phyloP scores from a whole-genome alignment of 2,329 filamentous ascomycete genomes.

The Geosmithia putterillii region DNA sequence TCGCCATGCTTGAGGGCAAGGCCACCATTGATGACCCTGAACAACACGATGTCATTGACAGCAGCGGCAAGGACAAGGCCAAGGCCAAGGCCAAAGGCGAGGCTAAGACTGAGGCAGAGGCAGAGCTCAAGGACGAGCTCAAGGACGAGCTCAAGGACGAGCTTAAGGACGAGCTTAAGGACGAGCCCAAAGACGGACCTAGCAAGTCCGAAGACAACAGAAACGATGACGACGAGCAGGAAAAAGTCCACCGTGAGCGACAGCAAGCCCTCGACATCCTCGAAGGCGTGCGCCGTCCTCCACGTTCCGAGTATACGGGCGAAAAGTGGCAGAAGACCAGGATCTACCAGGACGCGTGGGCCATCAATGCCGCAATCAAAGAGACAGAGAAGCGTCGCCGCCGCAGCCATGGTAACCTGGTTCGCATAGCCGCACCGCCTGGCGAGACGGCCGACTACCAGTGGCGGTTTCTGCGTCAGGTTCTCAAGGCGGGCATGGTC shows the following conservation, averaged over 20 bases:
- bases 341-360: background rate
- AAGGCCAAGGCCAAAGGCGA: no score
- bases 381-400: background rate
- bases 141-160: no score
- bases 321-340: background rate
- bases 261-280: background rate
- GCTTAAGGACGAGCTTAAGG: no score
- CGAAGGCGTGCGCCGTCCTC: background rate
- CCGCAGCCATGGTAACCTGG: background rate
- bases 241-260: background rate
- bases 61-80: no score
- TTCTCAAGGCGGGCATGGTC: background rate
- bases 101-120: no score
- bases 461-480: background rate
- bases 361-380: no score
- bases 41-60: no score
- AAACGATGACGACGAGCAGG: background rate
- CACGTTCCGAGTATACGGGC: background rate
- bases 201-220: background rate
- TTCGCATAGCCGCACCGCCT: background rate
- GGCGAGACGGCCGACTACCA: background rate
- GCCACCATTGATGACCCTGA: no score
- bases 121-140: no score
- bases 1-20: no score
- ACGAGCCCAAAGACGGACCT: background rate